Percentiles rank a stretch among this genome's conserved stretches.
Conservation (phyloP, 805 yeast genomes). For the Lachancea waltii region DNA sequence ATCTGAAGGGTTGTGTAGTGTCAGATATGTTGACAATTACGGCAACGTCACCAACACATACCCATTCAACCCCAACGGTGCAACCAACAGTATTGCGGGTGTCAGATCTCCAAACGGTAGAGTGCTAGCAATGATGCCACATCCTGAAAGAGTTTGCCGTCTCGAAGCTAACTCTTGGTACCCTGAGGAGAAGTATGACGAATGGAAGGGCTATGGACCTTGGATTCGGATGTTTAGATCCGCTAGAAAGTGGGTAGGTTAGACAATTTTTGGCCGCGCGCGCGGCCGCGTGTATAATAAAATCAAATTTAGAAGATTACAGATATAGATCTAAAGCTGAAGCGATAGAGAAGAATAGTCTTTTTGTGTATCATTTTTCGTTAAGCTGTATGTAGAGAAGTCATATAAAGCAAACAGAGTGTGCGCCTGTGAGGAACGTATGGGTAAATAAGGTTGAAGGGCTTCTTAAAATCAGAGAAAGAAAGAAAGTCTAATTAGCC, state of each 20-base stretch:
- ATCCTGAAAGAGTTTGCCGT: constrained; percentile 92
- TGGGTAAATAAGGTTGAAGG: too few relatives aligned
- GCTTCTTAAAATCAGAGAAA: too few relatives aligned
- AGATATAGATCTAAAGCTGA: too few relatives aligned
- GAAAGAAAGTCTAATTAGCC: constrained; percentile 7
- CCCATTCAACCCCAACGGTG: constrained; percentile 96
- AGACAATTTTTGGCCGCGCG: too few relatives aligned
- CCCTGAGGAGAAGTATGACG: constrained; percentile 52
- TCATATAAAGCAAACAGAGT: neutral
- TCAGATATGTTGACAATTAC: constrained; percentile 85
- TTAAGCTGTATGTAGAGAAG: neutral
- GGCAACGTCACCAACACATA: constrained; percentile 76
- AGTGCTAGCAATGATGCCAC: constrained; percentile 98
- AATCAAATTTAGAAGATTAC: neutral
- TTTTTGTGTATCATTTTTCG: too few relatives aligned
- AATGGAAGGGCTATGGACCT: constrained; percentile 85
- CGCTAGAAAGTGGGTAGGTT: constrained; percentile 89
- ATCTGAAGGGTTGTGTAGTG: constrained; percentile 49
- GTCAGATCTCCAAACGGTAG: constrained; percentile 85
- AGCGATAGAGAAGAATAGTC: too few relatives aligned
- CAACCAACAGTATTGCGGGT: constrained; percentile 91
- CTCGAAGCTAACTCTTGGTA: constrained; percentile 88
- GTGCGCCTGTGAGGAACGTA: too few relatives aligned
- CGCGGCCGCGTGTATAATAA: constrained; percentile 1
- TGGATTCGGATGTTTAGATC: constrained; percentile 91